These are phyloP conservation scores for Solanum sparsipilum DNA, from an alignment of 257 asterid genomes.

Conservation along the genomic window DNA sequence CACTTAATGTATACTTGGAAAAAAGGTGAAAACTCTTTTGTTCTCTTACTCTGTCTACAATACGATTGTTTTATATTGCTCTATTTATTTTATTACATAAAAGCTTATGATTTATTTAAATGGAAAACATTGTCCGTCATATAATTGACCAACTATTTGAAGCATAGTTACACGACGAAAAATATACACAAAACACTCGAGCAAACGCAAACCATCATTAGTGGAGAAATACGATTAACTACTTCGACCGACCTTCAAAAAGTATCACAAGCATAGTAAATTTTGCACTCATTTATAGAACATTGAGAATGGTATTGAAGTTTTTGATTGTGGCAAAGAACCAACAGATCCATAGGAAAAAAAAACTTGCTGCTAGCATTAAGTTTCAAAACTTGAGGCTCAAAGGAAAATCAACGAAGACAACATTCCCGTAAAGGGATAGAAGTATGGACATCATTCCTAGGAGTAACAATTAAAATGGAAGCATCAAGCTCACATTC, in stretches of 20 bases:
- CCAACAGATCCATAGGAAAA: background rate
- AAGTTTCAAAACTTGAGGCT: background rate
- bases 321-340: background rate
- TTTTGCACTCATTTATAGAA: background rate
- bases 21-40: no score
- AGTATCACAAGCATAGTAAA: background rate
- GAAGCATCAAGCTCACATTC: background rate
- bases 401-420: background rate
- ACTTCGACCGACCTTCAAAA: background rate
- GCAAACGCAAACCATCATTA: background rate
- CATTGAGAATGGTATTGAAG: background rate
- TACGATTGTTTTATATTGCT: no score
- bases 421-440: background rate
- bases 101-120: no score
- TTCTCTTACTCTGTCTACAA: no score
- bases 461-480: background rate
- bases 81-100: no score
- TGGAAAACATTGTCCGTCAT: background rate
- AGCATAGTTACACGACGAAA: background rate
- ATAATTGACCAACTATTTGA: background rate
- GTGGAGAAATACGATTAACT: background rate
- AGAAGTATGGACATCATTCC: background rate
- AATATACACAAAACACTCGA: background rate
- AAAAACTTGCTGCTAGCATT: background rate
- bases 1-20: no score